A percentile compares a stretch with the other conserved stretches of the same genome.
phyloP scores from a whole-genome alignment of 106 monocot genomes.

The Dactylorhiza incarnata region DNA sequence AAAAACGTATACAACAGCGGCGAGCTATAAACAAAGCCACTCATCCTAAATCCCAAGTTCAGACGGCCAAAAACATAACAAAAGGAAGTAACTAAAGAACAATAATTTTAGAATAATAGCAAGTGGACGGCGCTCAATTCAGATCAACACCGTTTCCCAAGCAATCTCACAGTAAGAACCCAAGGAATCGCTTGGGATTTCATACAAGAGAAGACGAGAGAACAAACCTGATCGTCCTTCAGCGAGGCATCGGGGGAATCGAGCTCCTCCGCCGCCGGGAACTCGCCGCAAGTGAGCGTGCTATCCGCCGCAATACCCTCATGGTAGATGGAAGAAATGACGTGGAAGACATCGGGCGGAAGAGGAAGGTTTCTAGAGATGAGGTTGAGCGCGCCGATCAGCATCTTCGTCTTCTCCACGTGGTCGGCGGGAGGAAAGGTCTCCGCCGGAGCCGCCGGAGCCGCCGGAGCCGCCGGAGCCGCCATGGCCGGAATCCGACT shows the following conservation, averaged over 20 bases:
- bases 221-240: conserved; percentile 12
- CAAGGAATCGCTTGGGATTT: neutral
- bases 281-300: neutral
- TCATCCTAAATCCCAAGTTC: neutral
- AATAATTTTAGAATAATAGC: too few relatives aligned
- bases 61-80: neutral
- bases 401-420: conserved; percentile 39
- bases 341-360: conserved; percentile 33
- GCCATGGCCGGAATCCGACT: conserved; percentile 9
- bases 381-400: conserved; percentile 51
- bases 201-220: neutral
- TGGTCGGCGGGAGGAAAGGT: conserved; percentile 2
- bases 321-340: conserved; percentile 41
- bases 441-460: conserved; percentile 15
- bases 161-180: neutral
- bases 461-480: conserved; percentile 12
- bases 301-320: conserved; percentile 15
- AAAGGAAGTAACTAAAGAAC: neutral
- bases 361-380: conserved; percentile 50
- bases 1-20: neutral
- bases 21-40: neutral
- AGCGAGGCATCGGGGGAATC: neutral
- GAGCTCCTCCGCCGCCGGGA: conserved; percentile 2
- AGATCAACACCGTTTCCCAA: neutral
- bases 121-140: neutral